Evolutionary conservation across 108 stramenopile genomes (phyloP), one percentile per base, ranked within the genome.

Genomic region (Nitzschia sp.): DNA sequence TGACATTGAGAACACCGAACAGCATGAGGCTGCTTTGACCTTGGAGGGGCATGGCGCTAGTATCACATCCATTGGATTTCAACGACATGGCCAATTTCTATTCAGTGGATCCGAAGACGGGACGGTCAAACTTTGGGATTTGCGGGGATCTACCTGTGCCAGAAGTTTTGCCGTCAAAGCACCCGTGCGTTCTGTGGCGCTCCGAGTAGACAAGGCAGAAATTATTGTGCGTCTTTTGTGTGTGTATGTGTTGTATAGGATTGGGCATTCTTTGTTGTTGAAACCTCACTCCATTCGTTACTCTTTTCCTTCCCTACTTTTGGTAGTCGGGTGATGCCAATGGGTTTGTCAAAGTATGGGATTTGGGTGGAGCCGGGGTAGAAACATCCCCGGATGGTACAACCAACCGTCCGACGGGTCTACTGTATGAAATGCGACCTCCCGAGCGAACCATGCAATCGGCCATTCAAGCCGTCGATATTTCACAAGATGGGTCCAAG

Each of bases 1-100:
- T 65, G 97, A 92, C 69, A 86, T 95, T 26, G 77, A 83, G 60
- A 80, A 78, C 65, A 29, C 38, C 11, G 50, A 66, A 51, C 69
- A 73, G 12, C 61, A 86, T 12, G 78, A 89, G 70, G 86, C 90
- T 6, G 87, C 89, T 0, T 71, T 95, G 29, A 83, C 86, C 0
- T 56, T 92, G 55, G 90, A 95, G 71, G 91, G 90, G 0, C 97
- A 99, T 67, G 85, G 89, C 15, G 70, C 82, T 0, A 91, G 89
- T 67, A 97, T 98, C 11, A 98, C 95, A 17, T 91, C 89, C 48
- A 76, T 98, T 56, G 98, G 98, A 25, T 99, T 99, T 81, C 96
- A 97, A 71, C 80, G 93, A 25, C 94, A 98, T 62, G 87, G 92
- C n/a, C 70, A 92, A 25, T 98, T 89, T 78, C 73, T 98, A 71